A percentile compares a stretch with the other conserved stretches of the same genome.
Evolutionary conservation across 805 yeast species (phyloP).

Genomic region (Citeromyces nyonsensis): DNA sequence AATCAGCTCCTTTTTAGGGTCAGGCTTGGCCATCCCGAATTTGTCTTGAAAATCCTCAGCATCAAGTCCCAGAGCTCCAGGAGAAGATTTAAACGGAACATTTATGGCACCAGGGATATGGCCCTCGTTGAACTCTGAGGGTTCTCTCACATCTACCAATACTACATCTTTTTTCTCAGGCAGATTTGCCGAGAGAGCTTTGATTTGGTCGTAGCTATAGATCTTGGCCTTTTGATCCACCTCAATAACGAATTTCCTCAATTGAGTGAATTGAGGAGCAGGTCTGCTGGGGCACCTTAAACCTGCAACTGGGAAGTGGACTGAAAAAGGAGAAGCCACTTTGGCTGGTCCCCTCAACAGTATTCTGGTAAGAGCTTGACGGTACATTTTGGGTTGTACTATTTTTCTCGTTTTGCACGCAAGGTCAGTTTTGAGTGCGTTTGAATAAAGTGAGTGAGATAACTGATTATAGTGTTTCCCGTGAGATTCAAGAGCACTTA

Average conservation of each 20-base stretch:
- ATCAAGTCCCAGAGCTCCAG: constrained; percentile 77
- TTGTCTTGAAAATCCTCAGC: constrained; percentile 67
- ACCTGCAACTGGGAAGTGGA: too few relatives aligned
- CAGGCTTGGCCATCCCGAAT: constrained; percentile 76
- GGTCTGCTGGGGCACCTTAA: neutral
- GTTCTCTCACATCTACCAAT: constrained; percentile 87
- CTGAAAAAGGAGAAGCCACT: too few relatives aligned
- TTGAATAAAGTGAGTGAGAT: too few relatives aligned
- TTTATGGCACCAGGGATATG: constrained; percentile 77
- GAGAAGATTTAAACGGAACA: constrained; percentile 79
- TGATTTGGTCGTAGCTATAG: constrained; percentile 13
- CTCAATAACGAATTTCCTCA: constrained; percentile 11
- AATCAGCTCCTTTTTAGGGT: constrained; percentile 51
- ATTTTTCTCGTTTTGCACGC: too few relatives aligned
- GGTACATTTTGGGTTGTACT: too few relatives aligned
- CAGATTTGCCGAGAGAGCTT: constrained; percentile 18
- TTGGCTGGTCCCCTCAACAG: too few relatives aligned
- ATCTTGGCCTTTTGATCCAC: constrained; percentile 16
- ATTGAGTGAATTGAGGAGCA: neutral
- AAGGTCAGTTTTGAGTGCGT: too few relatives aligned
- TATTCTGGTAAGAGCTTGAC: too few relatives aligned
- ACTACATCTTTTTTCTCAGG: constrained; percentile 24
- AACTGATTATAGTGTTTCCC: too few relatives aligned
- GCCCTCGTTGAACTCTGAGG: constrained; percentile 57
- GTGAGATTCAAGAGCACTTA: too few relatives aligned